Percentiles rank a stretch among this genome's conserved stretches.
phyloP scores from a whole-genome alignment of 495 filamentous ascomycete species.

The Lepidopterella palustris region DNA sequence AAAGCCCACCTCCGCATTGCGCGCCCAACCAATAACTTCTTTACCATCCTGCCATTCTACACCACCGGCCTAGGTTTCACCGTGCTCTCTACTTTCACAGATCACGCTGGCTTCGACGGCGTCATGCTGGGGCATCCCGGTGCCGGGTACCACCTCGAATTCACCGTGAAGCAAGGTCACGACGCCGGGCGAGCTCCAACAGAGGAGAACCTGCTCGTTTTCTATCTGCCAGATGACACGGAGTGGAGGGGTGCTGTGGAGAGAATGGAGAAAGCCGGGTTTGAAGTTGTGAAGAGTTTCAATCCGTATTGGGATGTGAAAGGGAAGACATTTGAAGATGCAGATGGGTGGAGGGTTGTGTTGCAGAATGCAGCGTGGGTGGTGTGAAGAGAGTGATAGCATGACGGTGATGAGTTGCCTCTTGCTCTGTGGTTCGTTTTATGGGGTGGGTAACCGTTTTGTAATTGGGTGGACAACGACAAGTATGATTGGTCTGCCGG shows the following conservation, averaged over 20 bases:
- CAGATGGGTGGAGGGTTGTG: constrained; percentile 21
- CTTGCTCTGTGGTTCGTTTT: no score
- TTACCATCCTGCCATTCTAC: constrained; percentile 17
- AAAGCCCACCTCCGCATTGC: constrained; percentile 22
- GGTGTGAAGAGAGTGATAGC: no score
- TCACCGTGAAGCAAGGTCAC: constrained; percentile 16
- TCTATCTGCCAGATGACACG: constrained; percentile 15
- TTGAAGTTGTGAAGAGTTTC: constrained; percentile 4
- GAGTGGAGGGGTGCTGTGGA: constrained; percentile 11
- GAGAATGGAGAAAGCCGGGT: constrained; percentile 10
- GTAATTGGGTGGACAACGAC: no score
- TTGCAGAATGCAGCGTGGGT: constrained; percentile 12
- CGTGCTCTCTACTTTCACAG: constrained; percentile 7
- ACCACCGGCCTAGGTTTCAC: constrained; percentile 16
- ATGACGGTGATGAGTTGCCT: no score
- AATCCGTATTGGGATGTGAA: constrained; percentile 22
- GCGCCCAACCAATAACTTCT: constrained; percentile 15
- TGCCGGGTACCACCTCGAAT: constrained; percentile 21
- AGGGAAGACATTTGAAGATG: constrained; percentile 19
- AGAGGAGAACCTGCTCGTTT: constrained; percentile 19
- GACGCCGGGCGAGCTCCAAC: constrained; percentile 12
- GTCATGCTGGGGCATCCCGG: constrained; percentile 19
- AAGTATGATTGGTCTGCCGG: no score
- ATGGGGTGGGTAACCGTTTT: no score
- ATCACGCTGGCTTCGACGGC: constrained; percentile 18